Conservation (phyloP, 306 rosid genomes). For the Fagus sylvatica region DNA sequence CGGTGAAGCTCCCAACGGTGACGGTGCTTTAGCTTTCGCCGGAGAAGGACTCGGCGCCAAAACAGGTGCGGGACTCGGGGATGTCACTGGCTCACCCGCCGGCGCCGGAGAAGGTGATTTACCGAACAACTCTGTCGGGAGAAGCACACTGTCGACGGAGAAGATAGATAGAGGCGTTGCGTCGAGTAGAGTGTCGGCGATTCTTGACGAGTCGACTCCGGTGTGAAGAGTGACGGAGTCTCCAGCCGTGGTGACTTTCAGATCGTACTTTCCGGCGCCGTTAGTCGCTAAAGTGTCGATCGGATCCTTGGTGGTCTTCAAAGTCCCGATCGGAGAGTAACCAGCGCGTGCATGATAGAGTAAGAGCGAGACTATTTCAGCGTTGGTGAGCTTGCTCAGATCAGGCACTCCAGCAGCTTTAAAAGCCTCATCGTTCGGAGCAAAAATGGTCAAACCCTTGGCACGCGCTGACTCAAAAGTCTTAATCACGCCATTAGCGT, state of each 20-base stretch:
- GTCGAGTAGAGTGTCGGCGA: conserved; percentile 75
- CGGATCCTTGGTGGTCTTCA: conserved; percentile 60
- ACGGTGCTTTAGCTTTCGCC: conserved; percentile 36
- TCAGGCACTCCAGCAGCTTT: conserved; percentile 76
- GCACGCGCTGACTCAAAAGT: conserved; percentile 54
- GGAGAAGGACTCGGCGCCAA: conserved; percentile 38
- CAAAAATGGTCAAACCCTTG: conserved; percentile 81
- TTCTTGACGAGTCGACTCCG: conserved; percentile 70
- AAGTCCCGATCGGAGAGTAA: conserved; percentile 69
- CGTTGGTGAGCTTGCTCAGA: conserved; percentile 79
- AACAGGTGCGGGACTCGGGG: conserved; percentile 54
- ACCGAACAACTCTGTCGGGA: conserved; percentile 66
- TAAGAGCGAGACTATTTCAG: conserved; percentile 70
- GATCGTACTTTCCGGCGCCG: conserved; percentile 75
- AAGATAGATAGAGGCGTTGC: conserved; percentile 66
- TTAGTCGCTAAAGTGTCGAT: conserved; percentile 64
- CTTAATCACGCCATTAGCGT: conserved; percentile 63
- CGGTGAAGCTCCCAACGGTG: conserved; percentile 67
- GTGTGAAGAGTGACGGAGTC: conserved; percentile 79
- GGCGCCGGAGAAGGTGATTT: conserved; percentile 83
- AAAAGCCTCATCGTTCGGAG: conserved; percentile 86
- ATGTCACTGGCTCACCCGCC: conserved; percentile 39
- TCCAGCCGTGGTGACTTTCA: conserved; percentile 53
- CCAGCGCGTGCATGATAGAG: conserved; percentile 60
- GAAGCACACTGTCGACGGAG: conserved; percentile 69